Conservation (phyloP, 345 rosid genomes). For the Pistacia integerrima region DNA sequence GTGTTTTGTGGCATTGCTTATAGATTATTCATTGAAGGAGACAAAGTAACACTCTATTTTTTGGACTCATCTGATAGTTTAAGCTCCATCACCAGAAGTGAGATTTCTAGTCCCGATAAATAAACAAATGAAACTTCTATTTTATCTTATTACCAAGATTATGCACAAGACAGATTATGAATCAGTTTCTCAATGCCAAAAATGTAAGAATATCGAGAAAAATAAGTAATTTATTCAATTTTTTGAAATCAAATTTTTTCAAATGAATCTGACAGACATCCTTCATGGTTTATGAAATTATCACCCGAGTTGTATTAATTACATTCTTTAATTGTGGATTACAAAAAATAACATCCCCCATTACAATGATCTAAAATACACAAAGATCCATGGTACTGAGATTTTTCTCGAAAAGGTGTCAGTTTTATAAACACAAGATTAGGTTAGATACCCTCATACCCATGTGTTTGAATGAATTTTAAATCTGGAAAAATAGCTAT, state of each 20-base stretch:
- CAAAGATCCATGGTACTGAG: slow-evolving; percentile 23
- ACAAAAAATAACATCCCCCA: slow-evolving; percentile 29
- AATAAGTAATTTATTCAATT: slow-evolving; percentile 8
- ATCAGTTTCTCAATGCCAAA: slow-evolving; percentile 25
- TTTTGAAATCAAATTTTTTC: slow-evolving; percentile 28
- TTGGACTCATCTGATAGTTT: slow-evolving; percentile 33
- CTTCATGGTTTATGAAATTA: slow-evolving; percentile 43
- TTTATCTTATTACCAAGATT: slow-evolving; percentile 50
- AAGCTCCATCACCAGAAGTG: slow-evolving; percentile 14
- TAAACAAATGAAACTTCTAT: slow-evolving; percentile 60
- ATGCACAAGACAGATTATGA: slow-evolving; percentile 21
- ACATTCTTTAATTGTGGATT: slow-evolving; percentile 36
- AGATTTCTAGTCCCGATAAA: slow-evolving; percentile 30
- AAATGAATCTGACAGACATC: slow-evolving; percentile 56
- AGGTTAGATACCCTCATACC: slow-evolving; percentile 21
- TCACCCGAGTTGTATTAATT: slow-evolving; percentile 30
- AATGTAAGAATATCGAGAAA: slow-evolving; percentile 7
- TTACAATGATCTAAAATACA: slow-evolving; percentile 18
- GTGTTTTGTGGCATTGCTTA: background rate
- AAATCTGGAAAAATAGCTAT: slow-evolving; percentile 17
- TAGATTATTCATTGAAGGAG: background rate
- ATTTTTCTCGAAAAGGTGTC: slow-evolving; percentile 25
- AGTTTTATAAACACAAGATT: slow-evolving; percentile 29
- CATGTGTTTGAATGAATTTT: slow-evolving; percentile 27
- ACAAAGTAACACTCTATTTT: slow-evolving; percentile 15